Conservation (phyloP, 805 yeast genomes). For the Barnettozyma siamensis region DNA sequence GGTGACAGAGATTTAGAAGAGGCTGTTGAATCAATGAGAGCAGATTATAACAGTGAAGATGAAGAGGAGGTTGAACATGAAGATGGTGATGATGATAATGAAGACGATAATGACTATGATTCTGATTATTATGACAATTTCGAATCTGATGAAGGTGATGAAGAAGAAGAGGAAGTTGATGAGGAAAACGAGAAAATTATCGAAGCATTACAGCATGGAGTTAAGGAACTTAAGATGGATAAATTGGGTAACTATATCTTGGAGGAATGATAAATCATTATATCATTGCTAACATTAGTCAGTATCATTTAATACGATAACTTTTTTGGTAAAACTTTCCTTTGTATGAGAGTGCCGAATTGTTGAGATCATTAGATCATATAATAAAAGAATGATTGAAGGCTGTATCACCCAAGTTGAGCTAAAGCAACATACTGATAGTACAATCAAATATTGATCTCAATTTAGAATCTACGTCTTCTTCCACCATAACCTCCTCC, state of each 20-base stretch:
- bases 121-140: slow-evolving; percentile 23
- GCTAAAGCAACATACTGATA: no score
- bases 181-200: slow-evolving; percentile 55
- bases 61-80: slow-evolving; percentile 20
- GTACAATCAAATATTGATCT: no score
- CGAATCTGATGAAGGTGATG: slow-evolving; percentile 18
- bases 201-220: slow-evolving; percentile 62
- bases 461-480: background rate
- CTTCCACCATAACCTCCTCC: background rate
- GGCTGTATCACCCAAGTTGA: no score
- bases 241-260: slow-evolving; percentile 76
- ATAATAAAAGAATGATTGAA: no score
- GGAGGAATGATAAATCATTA: slow-evolving; percentile 29
- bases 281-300: background rate
- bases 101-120: slow-evolving; percentile 22
- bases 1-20: slow-evolving; percentile 65
- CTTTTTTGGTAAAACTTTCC: no score
- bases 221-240: slow-evolving; percentile 67
- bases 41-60: slow-evolving; percentile 29
- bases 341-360: no score
- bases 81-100: slow-evolving; percentile 47
- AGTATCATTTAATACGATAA: no score
- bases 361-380: no score
- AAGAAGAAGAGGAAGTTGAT: slow-evolving; percentile 46
- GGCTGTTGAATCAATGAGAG: slow-evolving; percentile 67